Base-by-base conservation (phyloP, 2,329 filamentous ascomycete genomes). In the Mycocentrospora acerina region DNA sequence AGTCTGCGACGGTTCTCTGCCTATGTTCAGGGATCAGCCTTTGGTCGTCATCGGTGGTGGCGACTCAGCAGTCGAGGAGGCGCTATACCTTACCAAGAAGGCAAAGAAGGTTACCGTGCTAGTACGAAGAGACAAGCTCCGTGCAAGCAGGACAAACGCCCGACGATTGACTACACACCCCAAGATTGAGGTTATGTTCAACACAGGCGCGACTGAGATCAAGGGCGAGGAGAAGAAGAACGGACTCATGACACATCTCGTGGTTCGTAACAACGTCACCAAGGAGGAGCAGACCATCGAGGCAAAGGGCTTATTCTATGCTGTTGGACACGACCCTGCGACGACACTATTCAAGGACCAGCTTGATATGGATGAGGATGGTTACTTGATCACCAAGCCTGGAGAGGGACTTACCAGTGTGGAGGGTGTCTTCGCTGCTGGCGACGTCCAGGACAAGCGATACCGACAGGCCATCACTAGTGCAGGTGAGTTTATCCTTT, bases 391-490 rank as follows among this genome's bases (percentile, higher is more conserved):
- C 57, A 98, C 93, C 40, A 81, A 86, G 69, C 86, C 93, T 3
- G 94, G 93, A 40, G 91, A 89, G 30, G 89, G 89, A 42, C 78
- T 86, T 62, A 98, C 93, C 32, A 95, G 82, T 70, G 71, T 96
- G 5, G 82, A 89, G 64, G 93, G 93, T 67, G 89, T 98, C 14
- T 98, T 96, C 65, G 93, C 93, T 25, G 93, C 91, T 8, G 93
- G 93, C 50, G 93, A 98, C 66, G 94, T 98, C 8, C 93, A 98
- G 76, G 94, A 98, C 69, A 98, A 97, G 84, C 83, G 85, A 65
- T 98, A 98, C 71, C 82, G 93, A 67, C 93, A 98, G 75, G 93
- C 93, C 31, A 94, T 98, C 54, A 98, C 93, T 51, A 96, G 90
- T 73, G 93, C 93, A 57, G 91, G 89, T 90, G 76, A 66, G 84